Conservation (phyloP, 176 grass and related monocot species). For the Melocanna baccifera region DNA sequence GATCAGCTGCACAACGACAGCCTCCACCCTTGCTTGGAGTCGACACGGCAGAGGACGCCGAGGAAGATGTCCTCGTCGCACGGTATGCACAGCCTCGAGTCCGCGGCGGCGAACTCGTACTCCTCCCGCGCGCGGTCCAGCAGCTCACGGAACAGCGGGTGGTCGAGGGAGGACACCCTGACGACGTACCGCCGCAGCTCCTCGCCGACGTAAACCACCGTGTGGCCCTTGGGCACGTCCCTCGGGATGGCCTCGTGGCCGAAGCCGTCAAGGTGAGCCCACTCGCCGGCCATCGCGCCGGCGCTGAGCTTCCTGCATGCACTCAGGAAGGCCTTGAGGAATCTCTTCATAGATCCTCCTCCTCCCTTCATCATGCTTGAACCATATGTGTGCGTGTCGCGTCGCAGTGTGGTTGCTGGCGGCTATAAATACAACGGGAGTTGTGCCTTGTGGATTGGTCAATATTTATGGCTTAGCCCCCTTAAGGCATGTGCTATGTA, state of each 20-base stretch:
- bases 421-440: neutral
- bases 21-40: constrained; percentile 11
- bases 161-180: constrained; percentile 61
- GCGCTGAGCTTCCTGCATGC: constrained; percentile 51
- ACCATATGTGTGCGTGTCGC: neutral
- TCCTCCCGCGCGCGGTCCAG: constrained; percentile 68
- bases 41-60: constrained; percentile 54
- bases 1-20: constrained; percentile 28
- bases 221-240: constrained; percentile 81
- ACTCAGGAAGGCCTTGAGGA: constrained; percentile 47
- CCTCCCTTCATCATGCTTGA: constrained; percentile 37
- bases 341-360: constrained; percentile 17
- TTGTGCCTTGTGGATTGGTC: constrained; percentile 1
- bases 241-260: constrained; percentile 39
- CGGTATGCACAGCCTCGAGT: constrained; percentile 59
- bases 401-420: neutral
- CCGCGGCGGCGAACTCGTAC: constrained; percentile 49
- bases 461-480: constrained; percentile 25
- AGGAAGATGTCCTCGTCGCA: constrained; percentile 80
- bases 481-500: constrained; percentile 6
- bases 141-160: constrained; percentile 78
- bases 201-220: constrained; percentile 86
- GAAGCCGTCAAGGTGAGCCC: constrained; percentile 6
- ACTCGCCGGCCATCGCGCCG: constrained; percentile 20
- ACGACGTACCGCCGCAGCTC: constrained; percentile 62